phyloP scores from a whole-genome alignment of 2,329 filamentous ascomycete species.

The Penicillium sp. region DNA sequence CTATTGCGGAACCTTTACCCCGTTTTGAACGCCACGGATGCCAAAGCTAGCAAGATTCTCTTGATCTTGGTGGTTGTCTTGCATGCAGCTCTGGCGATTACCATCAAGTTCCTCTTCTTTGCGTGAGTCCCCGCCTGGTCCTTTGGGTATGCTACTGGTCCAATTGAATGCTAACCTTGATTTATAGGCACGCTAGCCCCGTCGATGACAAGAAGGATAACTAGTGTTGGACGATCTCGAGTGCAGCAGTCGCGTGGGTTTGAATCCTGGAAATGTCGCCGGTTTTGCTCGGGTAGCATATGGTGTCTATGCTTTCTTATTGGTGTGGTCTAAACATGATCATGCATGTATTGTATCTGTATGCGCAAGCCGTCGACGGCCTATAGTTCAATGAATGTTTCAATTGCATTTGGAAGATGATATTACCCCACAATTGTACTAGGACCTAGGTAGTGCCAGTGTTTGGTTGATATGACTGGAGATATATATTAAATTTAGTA shows the following conservation, averaged over 20 bases:
- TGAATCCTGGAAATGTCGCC: slow-evolving; percentile 6
- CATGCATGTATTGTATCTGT: slow-evolving; percentile 23
- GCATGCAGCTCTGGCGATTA: slow-evolving; percentile 86
- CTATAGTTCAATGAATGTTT: slow-evolving; percentile 12
- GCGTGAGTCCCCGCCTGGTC: slow-evolving; percentile 55
- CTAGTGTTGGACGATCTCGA: not conserved
- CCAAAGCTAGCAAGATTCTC: slow-evolving; percentile 85
- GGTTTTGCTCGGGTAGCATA: slow-evolving; percentile 28
- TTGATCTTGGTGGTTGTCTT: slow-evolving; percentile 81
- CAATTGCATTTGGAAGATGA: slow-evolving; percentile 1
- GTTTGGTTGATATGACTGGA: too few species aligned
- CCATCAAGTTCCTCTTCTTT: slow-evolving; percentile 97
- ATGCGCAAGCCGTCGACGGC: slow-evolving; percentile 10
- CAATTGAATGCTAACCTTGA: slow-evolving; percentile 16
- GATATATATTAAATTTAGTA: too few species aligned
- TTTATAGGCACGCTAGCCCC: slow-evolving; percentile 64
- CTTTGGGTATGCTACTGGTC: not conserved
- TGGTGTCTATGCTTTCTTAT: slow-evolving; percentile 10
- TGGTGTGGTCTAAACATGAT: slow-evolving; percentile 9
- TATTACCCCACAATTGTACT: slow-evolving; percentile 8
- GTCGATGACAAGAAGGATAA: slow-evolving; percentile 33
- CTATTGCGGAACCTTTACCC: slow-evolving; percentile 86
- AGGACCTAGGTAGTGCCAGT: slow-evolving; percentile 10
- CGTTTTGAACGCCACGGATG: slow-evolving; percentile 88
- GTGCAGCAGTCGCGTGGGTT: not conserved